Conservation (phyloP, 2,329 filamentous ascomycete genomes). For the Sclerotinia spermophila region DNA sequence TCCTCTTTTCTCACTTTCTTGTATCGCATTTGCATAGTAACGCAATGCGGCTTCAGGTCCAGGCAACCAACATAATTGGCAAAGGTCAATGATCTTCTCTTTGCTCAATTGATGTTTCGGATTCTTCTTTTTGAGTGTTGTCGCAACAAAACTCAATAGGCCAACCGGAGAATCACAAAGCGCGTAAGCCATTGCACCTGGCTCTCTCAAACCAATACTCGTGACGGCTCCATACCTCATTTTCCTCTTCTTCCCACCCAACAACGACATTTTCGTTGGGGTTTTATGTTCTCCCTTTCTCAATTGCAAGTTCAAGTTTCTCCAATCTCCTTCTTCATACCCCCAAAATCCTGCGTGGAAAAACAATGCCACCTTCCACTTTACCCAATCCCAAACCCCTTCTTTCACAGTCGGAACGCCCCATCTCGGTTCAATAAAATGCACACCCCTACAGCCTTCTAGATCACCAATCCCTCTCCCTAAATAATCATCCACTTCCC, state of each 20-base stretch:
- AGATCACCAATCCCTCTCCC: slow-evolving; percentile 47
- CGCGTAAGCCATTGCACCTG: slow-evolving; percentile 52
- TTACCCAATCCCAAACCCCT: slow-evolving; percentile 49
- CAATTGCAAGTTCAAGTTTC: slow-evolving; percentile 36
- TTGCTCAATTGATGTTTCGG: slow-evolving; percentile 44
- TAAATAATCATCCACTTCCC: slow-evolving; percentile 51
- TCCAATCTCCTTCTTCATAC: slow-evolving; percentile 52
- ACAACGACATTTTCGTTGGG: slow-evolving; percentile 17
- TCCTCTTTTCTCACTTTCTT: slow-evolving; percentile 23
- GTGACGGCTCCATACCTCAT: slow-evolving; percentile 21
- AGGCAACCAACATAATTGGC: slow-evolving; percentile 62
- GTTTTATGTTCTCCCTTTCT: neutral
- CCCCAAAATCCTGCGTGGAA: slow-evolving; percentile 51
- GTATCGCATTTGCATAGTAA: slow-evolving; percentile 45
- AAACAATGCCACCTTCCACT: slow-evolving; percentile 52
- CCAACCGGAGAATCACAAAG: slow-evolving; percentile 60
- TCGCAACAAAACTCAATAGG: slow-evolving; percentile 52
- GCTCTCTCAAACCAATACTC: slow-evolving; percentile 29
- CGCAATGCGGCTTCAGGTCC: slow-evolving; percentile 59
- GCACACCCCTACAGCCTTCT: slow-evolving; percentile 55
- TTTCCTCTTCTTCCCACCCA: slow-evolving; percentile 9
- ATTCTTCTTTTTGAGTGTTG: slow-evolving; percentile 43
- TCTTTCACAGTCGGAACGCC: slow-evolving; percentile 45
- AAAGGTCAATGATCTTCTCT: slow-evolving; percentile 56
- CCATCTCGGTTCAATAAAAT: slow-evolving; percentile 58